Evolutionary conservation across 331 rosid genomes (phyloP).

Genomic region (Acacia pycnantha): DNA sequence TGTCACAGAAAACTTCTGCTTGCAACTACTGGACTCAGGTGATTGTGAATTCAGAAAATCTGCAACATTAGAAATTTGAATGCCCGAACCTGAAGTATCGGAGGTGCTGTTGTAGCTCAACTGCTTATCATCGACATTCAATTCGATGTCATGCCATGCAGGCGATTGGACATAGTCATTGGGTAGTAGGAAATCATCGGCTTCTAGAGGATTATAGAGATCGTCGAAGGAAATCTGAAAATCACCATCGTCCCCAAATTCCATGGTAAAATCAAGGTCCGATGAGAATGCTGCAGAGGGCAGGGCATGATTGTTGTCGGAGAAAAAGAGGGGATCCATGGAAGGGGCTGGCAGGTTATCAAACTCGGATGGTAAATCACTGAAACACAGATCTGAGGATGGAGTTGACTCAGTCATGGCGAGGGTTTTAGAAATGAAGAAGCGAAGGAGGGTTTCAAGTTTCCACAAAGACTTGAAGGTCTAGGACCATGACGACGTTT

Average conservation of each 20-base stretch:
- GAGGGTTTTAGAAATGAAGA: background rate
- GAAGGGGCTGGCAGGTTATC: constrained; percentile 53
- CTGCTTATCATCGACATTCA: background rate
- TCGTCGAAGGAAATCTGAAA: constrained; percentile 56
- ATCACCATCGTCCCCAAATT: constrained; percentile 36
- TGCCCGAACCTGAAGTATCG: constrained; percentile 28
- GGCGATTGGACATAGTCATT: constrained; percentile 17
- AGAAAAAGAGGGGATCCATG: constrained; percentile 44
- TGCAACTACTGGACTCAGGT: constrained; percentile 11
- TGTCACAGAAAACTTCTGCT: background rate
- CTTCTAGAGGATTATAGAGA: too few species aligned
- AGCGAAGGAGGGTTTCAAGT: background rate
- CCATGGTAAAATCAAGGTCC: constrained; percentile 39
- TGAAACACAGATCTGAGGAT: constrained; percentile 1
- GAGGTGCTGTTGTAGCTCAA: constrained; percentile 13
- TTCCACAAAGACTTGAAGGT: background rate
- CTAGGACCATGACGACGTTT: background rate
- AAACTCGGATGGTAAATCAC: constrained; percentile 32
- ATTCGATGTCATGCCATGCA: background rate
- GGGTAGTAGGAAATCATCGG: constrained; percentile 37
- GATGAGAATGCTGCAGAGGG: constrained; percentile 28
- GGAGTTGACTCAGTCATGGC: constrained; percentile 15
- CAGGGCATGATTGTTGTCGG: constrained; percentile 24
- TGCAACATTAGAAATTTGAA: constrained; percentile 23
- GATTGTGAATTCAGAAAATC: constrained; percentile 22